Evolutionary conservation across 2,329 filamentous ascomycete species (phyloP).

Genomic region (Aspergillus tamarii): DNA sequence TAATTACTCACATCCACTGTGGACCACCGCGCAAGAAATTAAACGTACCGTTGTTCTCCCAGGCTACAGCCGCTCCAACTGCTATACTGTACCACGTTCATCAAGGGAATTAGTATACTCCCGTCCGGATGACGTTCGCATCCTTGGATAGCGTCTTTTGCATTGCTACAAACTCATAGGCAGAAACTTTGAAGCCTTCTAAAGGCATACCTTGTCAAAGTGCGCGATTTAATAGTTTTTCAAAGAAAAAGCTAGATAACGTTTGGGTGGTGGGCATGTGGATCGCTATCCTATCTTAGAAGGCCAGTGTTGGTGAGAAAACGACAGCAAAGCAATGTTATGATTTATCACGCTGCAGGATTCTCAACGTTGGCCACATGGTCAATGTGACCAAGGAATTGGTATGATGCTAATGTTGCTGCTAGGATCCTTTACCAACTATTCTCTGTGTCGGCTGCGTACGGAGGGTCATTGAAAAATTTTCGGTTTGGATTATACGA

Average conservation of each 20-base stretch:
- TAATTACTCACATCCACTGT: background rate
- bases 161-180: background rate
- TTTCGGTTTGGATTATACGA: background rate
- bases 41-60: background rate
- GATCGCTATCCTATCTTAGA: background rate
- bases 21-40: background rate
- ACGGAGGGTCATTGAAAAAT: background rate
- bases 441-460: background rate
- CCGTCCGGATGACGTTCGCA: background rate
- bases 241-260: background rate
- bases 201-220: background rate
- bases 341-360: background rate
- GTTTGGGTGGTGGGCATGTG: background rate
- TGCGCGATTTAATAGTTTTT: background rate
- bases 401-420: background rate
- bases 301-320: background rate
- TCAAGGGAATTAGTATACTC: background rate
- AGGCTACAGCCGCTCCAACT: background rate
- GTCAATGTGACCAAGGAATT: background rate
- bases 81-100: background rate
- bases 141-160: background rate
- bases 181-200: constrained; percentile 1
- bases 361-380: background rate
- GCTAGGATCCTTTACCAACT: background rate
- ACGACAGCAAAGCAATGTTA: background rate